Evolutionary conservation across 2,329 filamentous ascomycete species (phyloP), one percentile per base, ranked within the genome.

Genomic region (Stachybotrys chlorohalonatus): DNA sequence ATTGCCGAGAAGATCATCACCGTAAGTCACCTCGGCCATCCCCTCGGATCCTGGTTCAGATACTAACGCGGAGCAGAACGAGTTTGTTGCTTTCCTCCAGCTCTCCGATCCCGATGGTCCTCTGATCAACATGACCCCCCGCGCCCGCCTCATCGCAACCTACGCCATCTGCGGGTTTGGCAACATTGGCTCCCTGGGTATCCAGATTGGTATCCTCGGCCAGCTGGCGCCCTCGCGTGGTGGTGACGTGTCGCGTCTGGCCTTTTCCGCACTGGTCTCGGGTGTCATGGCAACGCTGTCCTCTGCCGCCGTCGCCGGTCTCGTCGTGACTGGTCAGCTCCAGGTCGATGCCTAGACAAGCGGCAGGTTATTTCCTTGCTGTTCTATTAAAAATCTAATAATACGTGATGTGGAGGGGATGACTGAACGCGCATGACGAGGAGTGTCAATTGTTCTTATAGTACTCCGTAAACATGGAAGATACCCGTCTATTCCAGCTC

Each of bases 1-100:
- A 94, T 95, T 59, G 90, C 89, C 54, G 77, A 87, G 63, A 96
- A 96, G 75, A 78, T 96, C 63, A 84, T 96, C 66, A 85, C 86
- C 66, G 73, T 74, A 75, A 78, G 72, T 71, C 9, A 39, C 32
- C 39, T 42, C n/a, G 13, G 5, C 11, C 11, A 15, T 52, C 11
- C 31, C 31, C 6, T 11, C 49, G 53, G 51, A 55, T 45, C 36
- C 9, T 5, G 24, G 24, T 4, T 24, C 36, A 42, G 36, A 42
- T 42, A 47, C 30, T 55, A 17, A 55, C 51, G 47, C 13, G 15
- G 5, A 51, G 9, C 51, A 76, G 73, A 95, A 94, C 75, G 89
- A 94, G 71, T 94, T 87, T 71, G 84, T 85, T 52, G 89, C 88
- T 49, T 91, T 89, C 73, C 15, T 24, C 46, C 9, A 11, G 39